Evolutionary conservation across 805 yeast species (phyloP), one percentile per base, ranked within the genome.

Genomic region (Pichia eremophila): DNA sequence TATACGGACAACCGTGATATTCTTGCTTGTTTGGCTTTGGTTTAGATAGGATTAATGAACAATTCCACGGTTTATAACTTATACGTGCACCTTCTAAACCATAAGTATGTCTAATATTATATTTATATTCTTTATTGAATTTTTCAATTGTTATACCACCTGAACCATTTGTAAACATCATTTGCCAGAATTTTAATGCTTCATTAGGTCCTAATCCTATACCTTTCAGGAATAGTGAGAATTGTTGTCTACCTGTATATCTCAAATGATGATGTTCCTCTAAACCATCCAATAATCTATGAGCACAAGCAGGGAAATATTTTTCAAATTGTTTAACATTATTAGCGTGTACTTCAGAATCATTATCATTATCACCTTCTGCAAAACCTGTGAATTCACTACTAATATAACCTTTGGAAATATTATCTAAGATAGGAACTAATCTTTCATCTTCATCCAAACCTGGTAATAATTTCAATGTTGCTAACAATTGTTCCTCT

Each of bases 371-470:
- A 45, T 39, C 47, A 12, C 46, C 46, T 14, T 62, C 50, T 18
- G 41, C 50, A 29, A 44, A 43, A 4, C 55, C 59, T 32, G 54
- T 54, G 57, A 70, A 72, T 51, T 76, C 81, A 32, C 73, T 65
- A 8, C 82, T 68, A 2, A 83, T 76, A 57, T 84, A 85, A 12
- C 88, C 88, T 31, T 77, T 74, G 0, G 95, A 79, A 42, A 93
- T 65, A 58, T 90, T 89, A 57, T 80, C 79, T 52, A 93, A 70
- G 29, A 93, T 79, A 0, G 97, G 97, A 45, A 89, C 68, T 41
- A 93, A 67, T 49, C 99, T 72, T 61, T 89, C 95, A 59, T 89
- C 96, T 67, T 91, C 98, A 59, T 89, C 96, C 47, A 91, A 69
- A 11, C 90, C 73, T 8, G 96, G 95, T 46, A 89, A 68, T 19